A percentile compares a stretch with the other conserved stretches of the same genome.
Conservation (phyloP, 2,329 filamentous ascomycete genomes). For the Emydomyces testavorans region DNA sequence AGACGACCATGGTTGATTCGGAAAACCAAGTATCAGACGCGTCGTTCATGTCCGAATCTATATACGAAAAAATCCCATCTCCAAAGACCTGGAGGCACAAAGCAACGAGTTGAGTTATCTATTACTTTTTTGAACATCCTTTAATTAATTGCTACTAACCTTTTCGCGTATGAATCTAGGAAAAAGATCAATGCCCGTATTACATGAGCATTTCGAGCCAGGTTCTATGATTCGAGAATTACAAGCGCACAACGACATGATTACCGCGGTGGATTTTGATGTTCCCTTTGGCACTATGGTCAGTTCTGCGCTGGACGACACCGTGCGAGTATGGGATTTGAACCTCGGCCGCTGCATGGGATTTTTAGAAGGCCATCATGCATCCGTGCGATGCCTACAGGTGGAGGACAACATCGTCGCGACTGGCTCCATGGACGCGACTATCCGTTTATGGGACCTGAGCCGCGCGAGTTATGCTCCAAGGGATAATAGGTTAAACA, state of each 20-base stretch:
- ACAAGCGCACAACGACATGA: slow-evolving; percentile 72
- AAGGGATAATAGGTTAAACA: slow-evolving; percentile 49
- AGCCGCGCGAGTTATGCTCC: slow-evolving; percentile 78
- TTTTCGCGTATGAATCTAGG: slow-evolving; percentile 25
- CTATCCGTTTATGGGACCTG: slow-evolving; percentile 88
- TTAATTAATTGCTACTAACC: slow-evolving; percentile 5
- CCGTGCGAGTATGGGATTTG: slow-evolving; percentile 90
- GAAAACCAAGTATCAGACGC: slow-evolving; percentile 43
- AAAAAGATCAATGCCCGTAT: slow-evolving; percentile 70
- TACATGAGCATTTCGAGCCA: slow-evolving; percentile 89
- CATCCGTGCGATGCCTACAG: slow-evolving; percentile 82
- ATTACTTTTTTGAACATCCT: background rate
- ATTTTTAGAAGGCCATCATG: slow-evolving; percentile 81
- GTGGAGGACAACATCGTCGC: slow-evolving; percentile 93
- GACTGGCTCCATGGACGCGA: slow-evolving; percentile 88
- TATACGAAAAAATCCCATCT: slow-evolving; percentile 84
- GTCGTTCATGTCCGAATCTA: slow-evolving; percentile 92
- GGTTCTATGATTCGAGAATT: slow-evolving; percentile 81
- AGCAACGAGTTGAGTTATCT: slow-evolving; percentile 28
- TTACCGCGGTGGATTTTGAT: slow-evolving; percentile 91
- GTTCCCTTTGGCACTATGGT: slow-evolving; percentile 95
- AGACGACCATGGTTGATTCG: slow-evolving; percentile 43
- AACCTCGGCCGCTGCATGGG: slow-evolving; percentile 89
- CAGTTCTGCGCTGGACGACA: slow-evolving; percentile 82
- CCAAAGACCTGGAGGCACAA: slow-evolving; percentile 43